Percentiles rank a stretch among this genome's conserved stretches.
These are phyloP conservation scores for Aurantiochytrium sp. DNA, from an alignment of 108 stramenopile genomes.

Conservation along the genomic window DNA sequence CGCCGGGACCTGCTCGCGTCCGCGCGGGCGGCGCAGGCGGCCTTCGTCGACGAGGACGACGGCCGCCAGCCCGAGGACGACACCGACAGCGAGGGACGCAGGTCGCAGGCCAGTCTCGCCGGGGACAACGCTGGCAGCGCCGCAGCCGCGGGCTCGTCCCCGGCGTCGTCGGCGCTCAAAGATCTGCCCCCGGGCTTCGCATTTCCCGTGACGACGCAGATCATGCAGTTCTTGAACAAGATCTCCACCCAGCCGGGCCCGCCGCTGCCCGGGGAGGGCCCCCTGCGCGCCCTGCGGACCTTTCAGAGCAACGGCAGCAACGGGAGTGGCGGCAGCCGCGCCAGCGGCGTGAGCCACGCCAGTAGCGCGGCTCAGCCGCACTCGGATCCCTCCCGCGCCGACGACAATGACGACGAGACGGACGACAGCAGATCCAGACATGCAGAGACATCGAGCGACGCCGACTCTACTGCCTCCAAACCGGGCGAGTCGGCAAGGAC, in stretches of 20 bases:
- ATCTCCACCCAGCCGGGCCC: background rate
- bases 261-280: background rate
- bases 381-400: no score
- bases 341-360: background rate
- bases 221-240: slow-evolving; percentile 2
- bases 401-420: no score
- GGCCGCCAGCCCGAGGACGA: background rate
- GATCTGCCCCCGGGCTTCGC: background rate
- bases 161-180: no score
- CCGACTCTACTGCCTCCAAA: no score
- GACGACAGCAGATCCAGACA: no score
- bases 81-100: no score
- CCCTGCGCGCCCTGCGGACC: no score
- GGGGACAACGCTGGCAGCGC: no score
- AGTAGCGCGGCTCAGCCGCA: background rate
- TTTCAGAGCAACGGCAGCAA: background rate
- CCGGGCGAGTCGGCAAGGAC: no score
- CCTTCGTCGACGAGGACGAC: background rate
- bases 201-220: slow-evolving; percentile 10
- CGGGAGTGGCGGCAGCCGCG: background rate
- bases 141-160: no score
- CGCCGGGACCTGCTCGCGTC: background rate
- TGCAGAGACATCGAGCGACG: background rate
- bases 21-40: background rate
- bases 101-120: no score